Evolutionary conservation across 108 stramenopile species (phyloP).

Genomic region (Licmophora abbreviata): DNA sequence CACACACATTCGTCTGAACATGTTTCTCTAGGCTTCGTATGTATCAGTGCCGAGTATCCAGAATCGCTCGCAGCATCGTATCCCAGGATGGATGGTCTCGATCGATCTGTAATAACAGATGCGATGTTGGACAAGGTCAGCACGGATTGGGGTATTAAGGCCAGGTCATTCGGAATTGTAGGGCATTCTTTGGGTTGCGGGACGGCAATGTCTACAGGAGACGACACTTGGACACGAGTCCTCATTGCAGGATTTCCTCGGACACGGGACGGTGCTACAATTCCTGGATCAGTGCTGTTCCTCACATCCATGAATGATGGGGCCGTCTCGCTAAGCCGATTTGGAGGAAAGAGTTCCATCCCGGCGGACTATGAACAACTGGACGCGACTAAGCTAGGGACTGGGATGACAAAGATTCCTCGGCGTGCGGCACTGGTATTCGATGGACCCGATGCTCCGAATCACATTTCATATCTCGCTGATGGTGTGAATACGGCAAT

Average conservation of each 20-base stretch:
- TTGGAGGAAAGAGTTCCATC: conserved; percentile 14
- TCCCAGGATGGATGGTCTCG: conserved; percentile 26
- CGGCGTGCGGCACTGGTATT: conserved; percentile 34
- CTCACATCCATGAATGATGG: conserved; percentile 59
- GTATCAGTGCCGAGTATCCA: conserved; percentile 59
- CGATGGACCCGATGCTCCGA: conserved; percentile 53
- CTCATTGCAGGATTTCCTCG: conserved; percentile 47
- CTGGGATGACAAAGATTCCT: conserved; percentile 13
- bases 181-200: conserved; percentile 73
- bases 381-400: conserved; percentile 16
- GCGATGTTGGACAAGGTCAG: conserved; percentile 19
- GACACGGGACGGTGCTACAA: conserved; percentile 8
- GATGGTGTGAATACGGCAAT: conserved; percentile 65
- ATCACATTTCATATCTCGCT: conserved; percentile 70
- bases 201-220: conserved; percentile 51
- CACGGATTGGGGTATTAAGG: conserved; percentile 20
- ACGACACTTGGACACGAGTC: conserved; percentile 60
- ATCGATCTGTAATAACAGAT: conserved; percentile 43
- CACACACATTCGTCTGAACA: background rate
- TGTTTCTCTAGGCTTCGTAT: conserved; percentile 37
- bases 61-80: conserved; percentile 72
- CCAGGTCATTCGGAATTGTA: conserved; percentile 43
- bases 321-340: conserved; percentile 21
- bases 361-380: conserved; percentile 13
- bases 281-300: conserved; percentile 15